phyloP scores from a whole-genome alignment of 1,139 yeast species.

The Geotrichum histeridarum region DNA sequence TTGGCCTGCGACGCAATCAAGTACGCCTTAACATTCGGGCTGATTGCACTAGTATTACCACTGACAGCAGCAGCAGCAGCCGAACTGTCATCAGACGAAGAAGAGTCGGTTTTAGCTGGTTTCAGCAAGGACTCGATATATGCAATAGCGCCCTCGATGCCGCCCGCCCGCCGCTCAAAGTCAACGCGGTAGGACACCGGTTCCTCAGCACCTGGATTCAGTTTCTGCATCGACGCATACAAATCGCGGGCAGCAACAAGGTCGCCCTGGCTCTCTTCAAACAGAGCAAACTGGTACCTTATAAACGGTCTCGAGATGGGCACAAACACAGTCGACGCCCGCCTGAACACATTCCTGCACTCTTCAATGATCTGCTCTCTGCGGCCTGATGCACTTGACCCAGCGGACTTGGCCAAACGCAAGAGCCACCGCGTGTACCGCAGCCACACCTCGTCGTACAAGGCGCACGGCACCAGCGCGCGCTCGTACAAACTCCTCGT shows the following conservation, averaged over 20 bases:
- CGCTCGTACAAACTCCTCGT: slow-evolving; percentile 48
- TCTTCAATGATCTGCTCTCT: slow-evolving; percentile 25
- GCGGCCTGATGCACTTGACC: slow-evolving; percentile 7
- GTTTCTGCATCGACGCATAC: slow-evolving; percentile 23
- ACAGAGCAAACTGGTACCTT: slow-evolving; percentile 37
- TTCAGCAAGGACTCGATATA: slow-evolving; percentile 23
- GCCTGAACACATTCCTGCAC: slow-evolving; percentile 31
- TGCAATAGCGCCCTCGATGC: slow-evolving; percentile 22
- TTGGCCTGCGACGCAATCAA: slow-evolving; percentile 15
- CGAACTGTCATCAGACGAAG: not conserved
- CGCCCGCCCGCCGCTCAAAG: slow-evolving; percentile 26
- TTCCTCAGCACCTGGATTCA: slow-evolving; percentile 14
- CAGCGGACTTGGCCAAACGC: slow-evolving; percentile 12
- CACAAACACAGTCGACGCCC: slow-evolving; percentile 34
- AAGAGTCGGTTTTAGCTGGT: not conserved
- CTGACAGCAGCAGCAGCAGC: not conserved
- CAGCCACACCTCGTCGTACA: slow-evolving; percentile 57
- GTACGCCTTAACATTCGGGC: slow-evolving; percentile 6
- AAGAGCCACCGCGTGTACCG: slow-evolving; percentile 48
- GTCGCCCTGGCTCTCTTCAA: slow-evolving; percentile 34
- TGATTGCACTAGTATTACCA: not conserved
- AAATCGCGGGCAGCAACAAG: slow-evolving; percentile 34
- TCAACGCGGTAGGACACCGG: slow-evolving; percentile 25
- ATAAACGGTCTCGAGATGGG: slow-evolving; percentile 35
- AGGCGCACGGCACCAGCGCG: slow-evolving; percentile 47